Percentiles rank a stretch among this genome's conserved stretches.
phyloP scores from a whole-genome alignment of 768 basidiomycete genomes.

The Austroboletus eburneus region DNA sequence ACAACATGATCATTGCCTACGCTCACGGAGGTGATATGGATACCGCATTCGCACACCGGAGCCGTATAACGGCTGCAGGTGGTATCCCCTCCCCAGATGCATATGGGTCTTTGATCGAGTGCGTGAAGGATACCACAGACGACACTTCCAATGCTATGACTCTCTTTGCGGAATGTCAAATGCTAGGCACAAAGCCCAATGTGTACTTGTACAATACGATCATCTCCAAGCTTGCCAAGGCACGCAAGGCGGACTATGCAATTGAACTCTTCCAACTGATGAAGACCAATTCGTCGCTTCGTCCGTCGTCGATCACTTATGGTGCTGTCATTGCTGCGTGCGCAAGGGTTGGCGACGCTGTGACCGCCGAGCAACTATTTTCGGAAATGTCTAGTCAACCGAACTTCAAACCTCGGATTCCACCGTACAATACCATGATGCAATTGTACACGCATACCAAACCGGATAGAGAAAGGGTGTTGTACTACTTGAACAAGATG shows the following conservation, averaged over 20 bases:
- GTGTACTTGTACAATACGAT: conserved; percentile 95
- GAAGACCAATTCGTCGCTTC: conserved; percentile 54
- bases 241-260: conserved; percentile 88
- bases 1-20: conserved; percentile 83
- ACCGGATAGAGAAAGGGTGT: conserved; percentile 72
- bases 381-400: conserved; percentile 70
- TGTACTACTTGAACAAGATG: conserved; percentile 74
- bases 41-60: conserved; percentile 75
- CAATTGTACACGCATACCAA: conserved; percentile 91
- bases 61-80: conserved; percentile 71
- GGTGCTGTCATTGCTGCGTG: conserved; percentile 93
- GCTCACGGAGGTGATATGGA: conserved; percentile 80
- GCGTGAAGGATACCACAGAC: conserved; percentile 92
- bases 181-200: conserved; percentile 68
- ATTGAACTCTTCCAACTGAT: conserved; percentile 85
- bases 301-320: conserved; percentile 85
- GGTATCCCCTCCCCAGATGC: conserved; percentile 82
- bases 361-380: conserved; percentile 79
- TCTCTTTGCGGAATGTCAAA: conserved; percentile 75
- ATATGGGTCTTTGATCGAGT: conserved; percentile 85
- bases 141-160: conserved; percentile 84
- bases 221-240: conserved; percentile 93
- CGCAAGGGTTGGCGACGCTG: conserved; percentile 85
- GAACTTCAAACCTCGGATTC: conserved; percentile 84
- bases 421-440: conserved; percentile 99